A percentile compares a stretch with the other conserved stretches of the same genome.
Conservation (phyloP, 192 early-diverging fungal genomes). For the Geosiphon pyriformis region DNA sequence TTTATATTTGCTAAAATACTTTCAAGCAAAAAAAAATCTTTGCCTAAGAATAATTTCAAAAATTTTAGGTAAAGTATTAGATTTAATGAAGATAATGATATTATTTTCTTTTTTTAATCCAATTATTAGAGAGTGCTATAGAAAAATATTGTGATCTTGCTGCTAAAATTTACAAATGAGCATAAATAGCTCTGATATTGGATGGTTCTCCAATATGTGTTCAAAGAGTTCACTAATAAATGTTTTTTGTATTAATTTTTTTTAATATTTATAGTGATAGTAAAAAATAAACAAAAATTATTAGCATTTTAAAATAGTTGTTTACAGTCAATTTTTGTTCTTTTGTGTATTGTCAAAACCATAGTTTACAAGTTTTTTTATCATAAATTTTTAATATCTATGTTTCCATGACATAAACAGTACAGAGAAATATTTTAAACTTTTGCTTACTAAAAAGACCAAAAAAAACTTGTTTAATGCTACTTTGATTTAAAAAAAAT, state of each 20-base stretch:
- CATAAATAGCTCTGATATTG: no score
- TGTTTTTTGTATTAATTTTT: no score
- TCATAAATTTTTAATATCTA: no score
- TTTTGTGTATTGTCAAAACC: conserved; percentile 6
- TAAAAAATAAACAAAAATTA: no score
- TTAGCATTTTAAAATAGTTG: no score
- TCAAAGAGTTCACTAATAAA: conserved; percentile 13
- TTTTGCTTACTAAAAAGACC: neutral
- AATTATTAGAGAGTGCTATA: no score
- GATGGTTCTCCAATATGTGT: conserved; percentile 8
- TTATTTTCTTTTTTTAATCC: conserved; percentile 1
- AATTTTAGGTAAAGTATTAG: no score
- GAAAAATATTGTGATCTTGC: no score
- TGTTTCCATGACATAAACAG: conserved; percentile 23
- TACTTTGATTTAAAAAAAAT: conserved; percentile 20
- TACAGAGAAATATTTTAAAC: conserved; percentile 23
- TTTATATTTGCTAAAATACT: conserved; percentile 14
- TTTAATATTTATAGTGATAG: neutral
- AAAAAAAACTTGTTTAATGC: conserved; percentile 4
- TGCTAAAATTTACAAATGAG: no score
- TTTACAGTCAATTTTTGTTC: neutral
- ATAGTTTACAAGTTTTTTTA: no score
- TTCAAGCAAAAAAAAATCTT: no score
- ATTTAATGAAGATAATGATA: conserved; percentile 10
- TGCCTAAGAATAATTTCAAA: no score